Evolutionary conservation across 2,329 filamentous ascomycete genomes (phyloP), one percentile per base, ranked within the genome.

Genomic region (Coniochaeta sp.): DNA sequence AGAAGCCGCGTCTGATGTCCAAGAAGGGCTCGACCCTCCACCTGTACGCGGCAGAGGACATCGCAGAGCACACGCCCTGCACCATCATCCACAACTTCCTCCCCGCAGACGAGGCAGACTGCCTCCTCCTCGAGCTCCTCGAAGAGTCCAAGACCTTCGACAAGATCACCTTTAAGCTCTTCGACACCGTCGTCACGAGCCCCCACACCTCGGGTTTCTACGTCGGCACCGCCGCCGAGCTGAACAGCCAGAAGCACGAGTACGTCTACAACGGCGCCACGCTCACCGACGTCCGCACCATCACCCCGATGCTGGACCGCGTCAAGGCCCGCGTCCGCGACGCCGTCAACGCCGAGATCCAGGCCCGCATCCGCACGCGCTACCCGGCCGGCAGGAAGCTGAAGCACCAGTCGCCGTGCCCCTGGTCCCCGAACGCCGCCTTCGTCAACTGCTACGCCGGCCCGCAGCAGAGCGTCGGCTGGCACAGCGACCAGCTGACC

Each of bases 381-480:
- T 91, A 95, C 62, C 88, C 89, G 0, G 77, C 76, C 19, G 85
- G 87, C 14, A 80, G 84, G 71, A 96, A 93, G 71, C 81, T 97
- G 30, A 87, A 81, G 65, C 87, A 90, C 66, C 93, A 97, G 69
- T 89, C 88, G 0, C 82, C 90, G 0, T 73, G 82, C 0, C 74
- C 81, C 0, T 98, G 93, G 93, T 77, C 78, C 9, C 90, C 93
- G 10, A 98, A 98, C 69, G 91, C 91, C 0, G 91, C 93, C 0
- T 93, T 97, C 69, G 93, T 96, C 17, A 99, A 99, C 72, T 96
- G 91, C 76, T 99, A 99, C 72, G 80, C 88, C 66, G 93, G 93
- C 0, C 88, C 86, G 0, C 80, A 86, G 12, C 86, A 98, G 75
- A 91, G 81, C 62, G 93, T 98, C 0, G 95, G 95, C 34, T 98